phyloP scores from a whole-genome alignment of 1,139 yeast genomes.

The Blastobotrys aristatus region DNA sequence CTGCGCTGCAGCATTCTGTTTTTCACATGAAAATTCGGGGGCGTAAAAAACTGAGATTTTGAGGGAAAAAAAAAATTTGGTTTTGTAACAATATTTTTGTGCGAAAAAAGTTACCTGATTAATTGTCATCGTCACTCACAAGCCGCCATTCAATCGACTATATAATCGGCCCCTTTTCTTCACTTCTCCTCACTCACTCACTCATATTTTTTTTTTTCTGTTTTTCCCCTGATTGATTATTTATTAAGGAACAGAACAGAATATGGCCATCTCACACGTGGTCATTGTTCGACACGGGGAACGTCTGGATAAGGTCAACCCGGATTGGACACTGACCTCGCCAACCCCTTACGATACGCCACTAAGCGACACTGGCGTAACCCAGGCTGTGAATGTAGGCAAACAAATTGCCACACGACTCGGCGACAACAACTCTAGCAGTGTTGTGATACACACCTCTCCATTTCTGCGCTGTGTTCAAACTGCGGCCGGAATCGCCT shows the following conservation, averaged over 20 bases:
- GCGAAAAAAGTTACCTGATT: too few relatives aligned
- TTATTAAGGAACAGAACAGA: too few relatives aligned
- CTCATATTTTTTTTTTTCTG: background rate
- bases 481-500: constrained; percentile 33
- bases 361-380: constrained; percentile 29
- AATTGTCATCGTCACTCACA: background rate
- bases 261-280: constrained; percentile 13
- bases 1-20: too few relatives aligned
- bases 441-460: constrained; percentile 32
- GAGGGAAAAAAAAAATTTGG: too few relatives aligned
- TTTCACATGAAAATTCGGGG: too few relatives aligned
- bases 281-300: constrained; percentile 36
- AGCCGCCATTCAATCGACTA: background rate
- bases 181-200: background rate
- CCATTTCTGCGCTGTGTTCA: constrained; percentile 39
- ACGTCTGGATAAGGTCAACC: constrained; percentile 32
- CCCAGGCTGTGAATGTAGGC: constrained; percentile 28
- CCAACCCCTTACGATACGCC: constrained; percentile 39
- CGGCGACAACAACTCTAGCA: constrained; percentile 17
- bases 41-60: too few relatives aligned
- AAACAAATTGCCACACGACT: constrained; percentile 9
- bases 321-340: constrained; percentile 30
- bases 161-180: too few relatives aligned
- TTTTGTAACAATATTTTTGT: too few relatives aligned
- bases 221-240: background rate